Evolutionary conservation across 805 yeast species (phyloP), one percentile per base, ranked within the genome.

Genomic region (Torulaspora quercuum): DNA sequence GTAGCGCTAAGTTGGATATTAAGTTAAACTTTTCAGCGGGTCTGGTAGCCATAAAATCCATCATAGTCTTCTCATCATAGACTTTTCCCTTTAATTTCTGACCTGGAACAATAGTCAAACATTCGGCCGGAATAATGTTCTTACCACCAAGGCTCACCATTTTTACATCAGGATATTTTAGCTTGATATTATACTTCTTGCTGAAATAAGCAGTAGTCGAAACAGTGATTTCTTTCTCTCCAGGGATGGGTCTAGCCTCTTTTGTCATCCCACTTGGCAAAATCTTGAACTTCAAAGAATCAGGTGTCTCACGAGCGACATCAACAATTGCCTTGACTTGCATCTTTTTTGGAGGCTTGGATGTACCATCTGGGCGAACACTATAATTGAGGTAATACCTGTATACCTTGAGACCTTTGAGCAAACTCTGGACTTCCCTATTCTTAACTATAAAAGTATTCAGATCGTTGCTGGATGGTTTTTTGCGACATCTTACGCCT

Each of bases 61-160:
- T 48, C 19, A 42, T 33, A 11, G 45, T 27, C 7, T 35, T 39
- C 17, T 42, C 52, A 30, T 48, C 49, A 11, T 29, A 23, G 16
- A 48, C 26, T 21, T 18, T 21, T 24, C 53, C 53, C 41, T 48
- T 50, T 15, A 48, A 35, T 36, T 48, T 50, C 29, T 50, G 53
- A 25, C 55, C 52, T 20, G 53, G 52, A 24, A 48, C 46, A 15
- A 50, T 50, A 9, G 41, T 44, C 29, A 46, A 38, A 42, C 52
- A 46, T 42, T 50, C 53, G 12, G 51, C 41, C 14, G 53, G 53
- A 11, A 47, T 47, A 14, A 37, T 33, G 18, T 44, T 46, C 15
- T 38, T 36, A 33, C 50, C 52, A 24, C 53, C 50, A 13, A 50
- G 29, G 25, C 43, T 41, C 8, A 50, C 39, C 37, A 50, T 35